These are phyloP conservation scores for Platanthera guangdongensis DNA, from an alignment of 106 monocot species.

Conservation along the genomic window DNA sequence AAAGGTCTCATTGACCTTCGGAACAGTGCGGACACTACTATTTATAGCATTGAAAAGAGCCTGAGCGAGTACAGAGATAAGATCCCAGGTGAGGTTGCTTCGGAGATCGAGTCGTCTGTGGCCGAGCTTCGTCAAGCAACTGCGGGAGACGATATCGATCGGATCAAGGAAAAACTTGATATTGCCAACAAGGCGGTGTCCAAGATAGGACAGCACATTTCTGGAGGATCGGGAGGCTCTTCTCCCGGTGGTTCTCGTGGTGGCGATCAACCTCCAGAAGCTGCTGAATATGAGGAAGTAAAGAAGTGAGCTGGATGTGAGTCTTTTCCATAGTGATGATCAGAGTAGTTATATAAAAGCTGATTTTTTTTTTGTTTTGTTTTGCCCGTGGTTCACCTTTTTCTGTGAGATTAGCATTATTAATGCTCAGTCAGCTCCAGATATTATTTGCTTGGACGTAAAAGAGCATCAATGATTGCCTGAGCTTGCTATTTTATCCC, in stretches of 20 bases:
- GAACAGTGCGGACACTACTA: conserved; percentile 43
- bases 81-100: conserved; percentile 44
- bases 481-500: too few species aligned
- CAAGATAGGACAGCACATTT: conserved; percentile 60
- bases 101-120: conserved; percentile 49
- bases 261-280: conserved; percentile 40
- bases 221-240: conserved; percentile 26
- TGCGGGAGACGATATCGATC: conserved; percentile 32
- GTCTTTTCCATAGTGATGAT: background rate
- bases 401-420: too few species aligned
- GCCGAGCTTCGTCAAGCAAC: conserved; percentile 45
- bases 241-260: conserved; percentile 19
- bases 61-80: conserved; percentile 57
- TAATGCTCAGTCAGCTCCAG: too few species aligned
- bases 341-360: background rate
- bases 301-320: conserved; percentile 27
- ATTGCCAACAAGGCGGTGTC: conserved; percentile 50
- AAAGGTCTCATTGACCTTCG: conserved; percentile 50
- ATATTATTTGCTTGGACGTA: too few species aligned
- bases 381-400: too few species aligned
- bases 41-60: conserved; percentile 68
- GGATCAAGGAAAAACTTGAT: conserved; percentile 44
- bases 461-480: too few species aligned
- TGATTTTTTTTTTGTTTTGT: background rate
- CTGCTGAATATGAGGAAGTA: conserved; percentile 59